Percentiles rank a stretch among this genome's conserved stretches.
These are phyloP conservation scores for Eragrostis nindensis DNA, from an alignment of 176 grass and related monocot genomes.

Conservation along the genomic window DNA sequence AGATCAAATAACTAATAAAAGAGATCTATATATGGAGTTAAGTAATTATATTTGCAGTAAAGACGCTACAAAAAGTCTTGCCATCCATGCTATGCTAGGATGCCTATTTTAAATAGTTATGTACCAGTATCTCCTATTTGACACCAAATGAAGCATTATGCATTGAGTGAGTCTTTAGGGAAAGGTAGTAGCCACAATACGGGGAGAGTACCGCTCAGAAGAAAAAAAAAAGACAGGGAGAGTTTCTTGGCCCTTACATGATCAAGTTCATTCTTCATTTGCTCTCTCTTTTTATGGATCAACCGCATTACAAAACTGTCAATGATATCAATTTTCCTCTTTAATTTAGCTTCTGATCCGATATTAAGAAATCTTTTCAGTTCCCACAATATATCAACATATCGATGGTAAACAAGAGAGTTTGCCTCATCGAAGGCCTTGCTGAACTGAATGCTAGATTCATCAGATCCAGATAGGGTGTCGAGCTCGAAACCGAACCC, in stretches of 20 bases:
- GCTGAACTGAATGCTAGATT: conserved; percentile 45
- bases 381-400: conserved; percentile 62
- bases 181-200: too few relatives aligned
- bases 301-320: conserved; percentile 68
- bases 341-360: conserved; percentile 67
- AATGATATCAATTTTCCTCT: conserved; percentile 48
- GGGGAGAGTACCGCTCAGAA: too few relatives aligned
- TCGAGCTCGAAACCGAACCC: conserved; percentile 60
- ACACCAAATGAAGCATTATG: too few relatives aligned
- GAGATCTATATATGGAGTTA: too few relatives aligned
- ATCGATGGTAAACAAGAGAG: conserved; percentile 52
- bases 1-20: too few relatives aligned
- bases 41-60: too few relatives aligned
- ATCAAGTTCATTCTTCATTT: conserved; percentile 32
- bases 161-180: too few relatives aligned
- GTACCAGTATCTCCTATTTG: too few relatives aligned
- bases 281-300: conserved; percentile 54
- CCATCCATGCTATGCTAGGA: too few relatives aligned
- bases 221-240: background rate
- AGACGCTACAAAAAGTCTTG: too few relatives aligned
- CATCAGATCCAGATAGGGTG: conserved; percentile 43
- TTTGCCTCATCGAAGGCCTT: conserved; percentile 62
- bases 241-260: conserved; percentile 42
- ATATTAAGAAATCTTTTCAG: conserved; percentile 64
- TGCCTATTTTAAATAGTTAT: too few relatives aligned